Percentiles rank a stretch among this genome's conserved stretches.
These are phyloP conservation scores for Podaxis rugospora DNA, from an alignment of 768 basidiomycete genomes.

Conservation along the genomic window DNA sequence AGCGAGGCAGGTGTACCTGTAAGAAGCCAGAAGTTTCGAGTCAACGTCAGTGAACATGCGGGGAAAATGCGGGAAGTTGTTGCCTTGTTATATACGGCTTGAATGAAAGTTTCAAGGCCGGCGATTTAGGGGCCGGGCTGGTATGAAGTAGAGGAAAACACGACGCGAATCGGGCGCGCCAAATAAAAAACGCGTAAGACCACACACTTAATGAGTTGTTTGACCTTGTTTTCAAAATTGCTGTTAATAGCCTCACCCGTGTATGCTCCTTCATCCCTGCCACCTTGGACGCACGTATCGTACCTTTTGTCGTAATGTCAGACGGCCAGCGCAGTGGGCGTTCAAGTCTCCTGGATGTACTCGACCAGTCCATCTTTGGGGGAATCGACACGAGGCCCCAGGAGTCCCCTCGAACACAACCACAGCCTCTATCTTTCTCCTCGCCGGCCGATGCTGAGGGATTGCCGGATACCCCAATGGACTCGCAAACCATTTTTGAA, in stretches of 20 bases:
- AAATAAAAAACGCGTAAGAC: background rate
- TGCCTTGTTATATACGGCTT: too few species aligned
- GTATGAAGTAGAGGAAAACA: background rate
- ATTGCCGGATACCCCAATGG: background rate
- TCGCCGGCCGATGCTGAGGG: background rate
- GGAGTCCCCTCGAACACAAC: background rate
- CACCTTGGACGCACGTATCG: background rate
- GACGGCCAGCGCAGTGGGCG: background rate
- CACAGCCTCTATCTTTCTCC: background rate
- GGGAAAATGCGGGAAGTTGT: too few species aligned
- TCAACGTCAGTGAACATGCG: too few species aligned
- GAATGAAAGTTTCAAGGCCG: too few species aligned
- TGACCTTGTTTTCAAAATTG: background rate
- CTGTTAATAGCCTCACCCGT: background rate
- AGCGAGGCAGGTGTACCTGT: too few species aligned
- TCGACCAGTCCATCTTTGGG: background rate
- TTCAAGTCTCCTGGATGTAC: conserved; percentile 8
- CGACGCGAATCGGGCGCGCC: background rate
- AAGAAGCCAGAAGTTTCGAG: too few species aligned
- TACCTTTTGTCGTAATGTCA: background rate
- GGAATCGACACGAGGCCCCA: background rate
- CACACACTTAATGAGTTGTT: conserved; percentile 2
- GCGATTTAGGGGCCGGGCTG: background rate
- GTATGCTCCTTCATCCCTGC: background rate
- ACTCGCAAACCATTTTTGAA: background rate